phyloP scores from a whole-genome alignment of 2,329 filamentous ascomycete genomes.

The Sphaceloma murrayae region DNA sequence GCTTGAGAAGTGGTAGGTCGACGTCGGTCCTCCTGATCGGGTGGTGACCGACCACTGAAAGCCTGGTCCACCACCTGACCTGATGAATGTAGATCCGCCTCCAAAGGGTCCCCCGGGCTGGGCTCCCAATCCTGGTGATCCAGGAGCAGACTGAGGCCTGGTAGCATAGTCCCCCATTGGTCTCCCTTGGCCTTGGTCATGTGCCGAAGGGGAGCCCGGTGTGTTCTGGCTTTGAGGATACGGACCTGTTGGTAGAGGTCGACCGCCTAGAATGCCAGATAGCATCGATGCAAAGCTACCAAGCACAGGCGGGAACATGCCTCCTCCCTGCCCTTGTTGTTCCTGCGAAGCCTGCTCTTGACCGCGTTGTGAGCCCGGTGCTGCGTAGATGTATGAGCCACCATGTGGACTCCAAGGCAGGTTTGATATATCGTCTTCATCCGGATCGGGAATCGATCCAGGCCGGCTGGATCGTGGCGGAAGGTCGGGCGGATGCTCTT shows the following conservation, averaged over 20 bases:
- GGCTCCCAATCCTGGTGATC: background rate
- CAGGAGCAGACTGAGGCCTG: slow-evolving; percentile 2
- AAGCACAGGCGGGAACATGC: background rate
- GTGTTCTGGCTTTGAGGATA: slow-evolving; percentile 18
- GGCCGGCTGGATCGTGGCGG: slow-evolving; percentile 43
- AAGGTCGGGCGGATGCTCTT: slow-evolving; percentile 32
- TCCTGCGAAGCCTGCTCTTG: background rate
- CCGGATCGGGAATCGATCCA: slow-evolving; percentile 36
- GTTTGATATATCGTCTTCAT: slow-evolving; percentile 36
- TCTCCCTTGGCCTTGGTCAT: background rate
- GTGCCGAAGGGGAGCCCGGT: background rate
- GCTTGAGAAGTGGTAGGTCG: too few relatives aligned
- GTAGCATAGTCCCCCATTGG: background rate
- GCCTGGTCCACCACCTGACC: slow-evolving; percentile 20
- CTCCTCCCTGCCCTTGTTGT: slow-evolving; percentile 4
- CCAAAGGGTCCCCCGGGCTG: background rate
- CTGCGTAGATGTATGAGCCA: slow-evolving; percentile 16
- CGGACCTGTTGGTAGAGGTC: background rate
- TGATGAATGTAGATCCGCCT: background rate
- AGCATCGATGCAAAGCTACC: slow-evolving; percentile 20
- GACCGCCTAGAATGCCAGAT: slow-evolving; percentile 18
- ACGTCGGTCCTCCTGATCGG: too few relatives aligned
- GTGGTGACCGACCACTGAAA: slow-evolving; percentile 28
- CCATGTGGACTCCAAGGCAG: slow-evolving; percentile 26
- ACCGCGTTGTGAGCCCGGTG: background rate